Base-by-base conservation (phyloP, 164 flowering plant species). In the Vitis cinerea region DNA sequence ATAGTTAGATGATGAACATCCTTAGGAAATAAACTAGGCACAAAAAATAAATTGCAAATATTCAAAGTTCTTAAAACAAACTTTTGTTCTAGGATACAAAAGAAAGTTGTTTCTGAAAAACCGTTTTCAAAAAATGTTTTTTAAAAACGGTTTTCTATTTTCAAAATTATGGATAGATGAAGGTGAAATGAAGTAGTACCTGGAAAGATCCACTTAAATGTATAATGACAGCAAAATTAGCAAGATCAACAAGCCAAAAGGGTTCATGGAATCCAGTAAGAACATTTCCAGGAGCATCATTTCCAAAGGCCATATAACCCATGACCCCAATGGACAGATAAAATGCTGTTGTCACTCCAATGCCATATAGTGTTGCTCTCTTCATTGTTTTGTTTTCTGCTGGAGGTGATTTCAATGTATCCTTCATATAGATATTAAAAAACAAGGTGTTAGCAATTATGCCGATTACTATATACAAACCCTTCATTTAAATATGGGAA, bases 121-220 rank as follows among this genome's bases (percentile, higher is more conserved):
- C 27, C 27, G 27, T 23, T 23, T 23, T 23, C 27, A 23, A 23
- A 23, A 23, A 23, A 23, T 23, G 27, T 23, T 23, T 23, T 23
- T 23, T 0, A 23, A 23, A 23, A 23, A 23, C 27, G 27, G 2
- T 23, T 23, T 23, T 23, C 27, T 23, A 23, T 23, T 23, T 23
- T 23, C 27, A 23, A 23, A 23, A 23, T 23, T 2, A 1, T 23
- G 27, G 27, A 23, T 23, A 23, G 27, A 2, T 1, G 27, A 23
- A 23, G 27, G 27, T 37, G 44, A 37, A 37, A 3, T 56, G 10
- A 15, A 15, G 3, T 10, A 16, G 8, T 62, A 80, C 82, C 78
- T 76, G 80, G 44, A 73, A 80, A 61, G 80, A 79, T 55, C 80
- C 80, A 27, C 73, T 47, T 15, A 80, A 61, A 72, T 76, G 80